Percentiles rank a stretch among this genome's conserved stretches.
Evolutionary conservation across 108 stramenopile genomes (phyloP).

Genomic region (Cylindrotheca closterium): DNA sequence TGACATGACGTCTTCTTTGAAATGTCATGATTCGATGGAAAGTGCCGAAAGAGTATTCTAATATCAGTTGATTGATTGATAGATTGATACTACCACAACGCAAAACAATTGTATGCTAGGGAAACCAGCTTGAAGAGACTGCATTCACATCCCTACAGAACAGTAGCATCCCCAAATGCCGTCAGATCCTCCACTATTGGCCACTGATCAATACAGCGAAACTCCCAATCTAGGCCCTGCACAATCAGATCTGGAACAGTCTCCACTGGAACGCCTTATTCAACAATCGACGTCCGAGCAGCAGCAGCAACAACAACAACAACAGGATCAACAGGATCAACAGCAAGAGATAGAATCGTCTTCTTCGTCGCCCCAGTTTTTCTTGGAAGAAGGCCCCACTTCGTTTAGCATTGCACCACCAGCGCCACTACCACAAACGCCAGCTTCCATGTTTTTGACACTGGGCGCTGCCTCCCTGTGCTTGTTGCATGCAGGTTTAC

Average conservation of each 20-base stretch:
- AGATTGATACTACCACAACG: too few species aligned
- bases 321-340: too few species aligned
- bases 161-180: too few species aligned
- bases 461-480: constrained; percentile 30
- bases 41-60: too few species aligned
- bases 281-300: constrained; percentile 25
- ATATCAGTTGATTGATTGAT: too few species aligned
- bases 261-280: constrained; percentile 37
- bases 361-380: background rate
- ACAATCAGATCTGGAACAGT: constrained; percentile 13
- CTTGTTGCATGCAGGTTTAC: constrained; percentile 32
- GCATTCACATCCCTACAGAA: too few species aligned
- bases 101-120: too few species aligned
- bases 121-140: too few species aligned
- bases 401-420: background rate
- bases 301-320: constrained; percentile 6
- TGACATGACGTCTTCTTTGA: too few species aligned
- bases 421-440: too few species aligned
- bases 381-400: background rate
- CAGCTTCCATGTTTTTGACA: constrained; percentile 5
- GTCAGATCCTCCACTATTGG: background rate
- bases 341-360: too few species aligned
- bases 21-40: too few species aligned
- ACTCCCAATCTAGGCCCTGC: constrained; percentile 9
- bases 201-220: background rate